Base-by-base conservation (phyloP, 2,329 filamentous ascomycete species). In the Calonectria crousiana region DNA sequence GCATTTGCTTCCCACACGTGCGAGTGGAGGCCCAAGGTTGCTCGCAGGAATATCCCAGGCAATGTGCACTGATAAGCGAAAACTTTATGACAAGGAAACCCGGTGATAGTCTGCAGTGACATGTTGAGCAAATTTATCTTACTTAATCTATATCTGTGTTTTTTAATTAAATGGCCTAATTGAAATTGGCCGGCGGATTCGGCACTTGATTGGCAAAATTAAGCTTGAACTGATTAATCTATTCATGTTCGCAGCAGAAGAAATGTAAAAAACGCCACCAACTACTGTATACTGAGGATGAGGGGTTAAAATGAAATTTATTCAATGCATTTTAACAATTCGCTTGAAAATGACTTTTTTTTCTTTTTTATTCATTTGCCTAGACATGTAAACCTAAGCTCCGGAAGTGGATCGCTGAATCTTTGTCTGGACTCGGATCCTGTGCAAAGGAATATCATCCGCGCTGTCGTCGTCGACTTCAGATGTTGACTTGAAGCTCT, bases 401-500 rank as follows among this genome's bases (percentile, higher is more conserved):
- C 44, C 53, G 26, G 52, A 68, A 2, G 75, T 81, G 13, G 82
- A 81, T 28, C 80, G 83, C 34, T 81, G 78, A 68, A 87, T 84
- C 13, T 85, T 83, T 18, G 64, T 86, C 2, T 85, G 78, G 3
- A 87, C 84, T n/a, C 82, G 75, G 13, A 87, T 87, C 1, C 83
- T 81, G 47, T 85, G 82, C 47, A 87, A 71, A 1, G 85, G 84
- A 32, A 86, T 82, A 26, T 85, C 85, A 30, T 87, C 84, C 1
- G 81, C 83, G 67, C 80, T 81, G 18, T 79, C 74, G 32, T 81
- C 80, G 1, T 78, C 78, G 6, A 76, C 76, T 6, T 82, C 79
- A 2, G 67, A 73, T n/a, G 74, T 79, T 1, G 80, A 76, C 53
- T 82, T 80, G 62, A 80, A 83, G 9, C 80, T 84, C 34, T 81